phyloP scores from a whole-genome alignment of 495 filamentous ascomycete species.

The Aspergillus baeticus region DNA sequence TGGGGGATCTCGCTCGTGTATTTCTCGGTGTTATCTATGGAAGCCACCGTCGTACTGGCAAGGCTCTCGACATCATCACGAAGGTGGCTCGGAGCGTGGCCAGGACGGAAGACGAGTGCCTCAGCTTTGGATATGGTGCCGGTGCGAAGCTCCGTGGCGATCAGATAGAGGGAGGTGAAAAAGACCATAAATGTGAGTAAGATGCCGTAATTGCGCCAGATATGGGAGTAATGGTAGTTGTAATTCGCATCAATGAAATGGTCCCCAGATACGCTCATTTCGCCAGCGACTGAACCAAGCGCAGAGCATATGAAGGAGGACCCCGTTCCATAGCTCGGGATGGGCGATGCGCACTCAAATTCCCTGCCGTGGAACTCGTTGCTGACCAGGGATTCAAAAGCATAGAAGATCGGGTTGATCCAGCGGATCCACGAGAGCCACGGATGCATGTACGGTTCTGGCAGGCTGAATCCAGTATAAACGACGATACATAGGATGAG shows the following conservation, averaged over 20 bases:
- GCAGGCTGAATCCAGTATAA: constrained; percentile 43
- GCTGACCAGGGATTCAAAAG: constrained; percentile 36
- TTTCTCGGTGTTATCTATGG: neutral
- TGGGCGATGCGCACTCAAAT: constrained; percentile 41
- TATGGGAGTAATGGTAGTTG: constrained; percentile 49
- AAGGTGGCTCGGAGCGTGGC: constrained; percentile 30
- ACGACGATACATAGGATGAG: constrained; percentile 41
- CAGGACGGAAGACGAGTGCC: constrained; percentile 35
- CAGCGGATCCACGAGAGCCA: constrained; percentile 48
- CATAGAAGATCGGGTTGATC: constrained; percentile 41
- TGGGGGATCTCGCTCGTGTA: constrained; percentile 18
- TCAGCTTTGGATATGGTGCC: constrained; percentile 33
- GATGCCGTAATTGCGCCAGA: constrained; percentile 66
- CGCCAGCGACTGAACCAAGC: constrained; percentile 51
- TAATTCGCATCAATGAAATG: constrained; percentile 53
- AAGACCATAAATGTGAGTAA: constrained; percentile 57
- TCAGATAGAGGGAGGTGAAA: constrained; percentile 45
- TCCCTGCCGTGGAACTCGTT: constrained; percentile 59
- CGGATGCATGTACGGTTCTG: constrained; percentile 40
- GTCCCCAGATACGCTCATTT: constrained; percentile 45
- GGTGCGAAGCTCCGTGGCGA: constrained; percentile 35
- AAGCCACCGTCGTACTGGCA: constrained; percentile 18
- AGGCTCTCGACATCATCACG: constrained; percentile 7
- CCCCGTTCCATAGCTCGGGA: constrained; percentile 42
- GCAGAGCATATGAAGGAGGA: constrained; percentile 44